These are phyloP conservation scores for Dictyostelium brefeldianum DNA, from an alignment of 78 protist species.

Conservation along the genomic window DNA sequence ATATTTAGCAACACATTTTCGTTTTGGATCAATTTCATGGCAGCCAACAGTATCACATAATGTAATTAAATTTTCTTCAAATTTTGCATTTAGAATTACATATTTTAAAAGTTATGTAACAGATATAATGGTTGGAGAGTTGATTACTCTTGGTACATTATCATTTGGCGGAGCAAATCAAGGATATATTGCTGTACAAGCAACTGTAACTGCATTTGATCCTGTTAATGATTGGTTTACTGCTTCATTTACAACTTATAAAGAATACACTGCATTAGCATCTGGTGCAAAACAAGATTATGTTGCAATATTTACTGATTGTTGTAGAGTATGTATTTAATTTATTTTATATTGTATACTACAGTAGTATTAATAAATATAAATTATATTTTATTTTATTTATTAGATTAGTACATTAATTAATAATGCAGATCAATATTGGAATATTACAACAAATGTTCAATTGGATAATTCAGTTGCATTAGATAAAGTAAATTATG, in stretches of 20 bases:
- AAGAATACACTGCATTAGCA: not conserved
- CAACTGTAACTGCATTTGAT: constrained; percentile 12
- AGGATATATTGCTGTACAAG: not conserved
- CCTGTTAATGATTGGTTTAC: constrained; percentile 35
- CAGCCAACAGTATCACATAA: not conserved
- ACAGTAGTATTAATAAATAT: too few species aligned
- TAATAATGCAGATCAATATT: constrained; percentile 25
- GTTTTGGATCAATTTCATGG: constrained; percentile 55
- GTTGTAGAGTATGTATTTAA: constrained; percentile 7
- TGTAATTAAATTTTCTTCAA: constrained; percentile 9
- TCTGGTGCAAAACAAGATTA: not conserved
- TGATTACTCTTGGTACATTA: not conserved
- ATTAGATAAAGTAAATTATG: not conserved
- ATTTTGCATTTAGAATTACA: constrained; percentile 22
- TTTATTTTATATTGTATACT: too few species aligned
- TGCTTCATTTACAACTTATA: not conserved
- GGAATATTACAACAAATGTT: constrained; percentile 30
- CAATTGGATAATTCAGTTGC: not conserved
- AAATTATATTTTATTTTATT: too few species aligned
- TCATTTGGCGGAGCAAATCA: not conserved
- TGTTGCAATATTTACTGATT: constrained; percentile 3
- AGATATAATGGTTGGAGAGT: not conserved
- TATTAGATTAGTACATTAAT: not conserved
- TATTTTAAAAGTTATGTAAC: not conserved
- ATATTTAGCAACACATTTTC: constrained; percentile 4